Base-by-base conservation (phyloP, 2,329 filamentous ascomycete genomes). In the Phyllosticta capitalensis region DNA sequence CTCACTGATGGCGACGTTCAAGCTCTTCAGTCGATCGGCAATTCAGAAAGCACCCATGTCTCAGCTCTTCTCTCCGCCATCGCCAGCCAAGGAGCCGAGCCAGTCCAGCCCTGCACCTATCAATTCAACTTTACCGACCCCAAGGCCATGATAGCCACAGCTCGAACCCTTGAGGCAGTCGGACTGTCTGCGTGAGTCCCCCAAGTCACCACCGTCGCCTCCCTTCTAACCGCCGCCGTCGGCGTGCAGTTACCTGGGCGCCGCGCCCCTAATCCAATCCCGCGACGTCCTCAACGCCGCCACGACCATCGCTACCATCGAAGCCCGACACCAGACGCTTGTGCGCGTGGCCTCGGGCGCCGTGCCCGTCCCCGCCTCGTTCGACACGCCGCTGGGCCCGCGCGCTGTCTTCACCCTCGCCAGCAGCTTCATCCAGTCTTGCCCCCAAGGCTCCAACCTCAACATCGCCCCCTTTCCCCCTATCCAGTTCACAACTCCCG, bases 321-420 rank as follows among this genome's bases (percentile, higher is more conserved):
- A 91, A 75, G 80, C 86, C 26, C 81, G 88, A 61, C 88, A 91
- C 74, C 85, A 89, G 74, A 85, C 85, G 62, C 85, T 88, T 72
- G 83, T 90, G 72, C 84, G 87, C 64, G 75, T 79, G 61, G 83
- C 82, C 48, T 76, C 79, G 20, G 78, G 80, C 61, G 75, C 78
- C 58, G 75, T 81, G 60, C 82, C 86, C 57, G 81, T 88, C 3
- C 84, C 88, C 3, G 82, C 83, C 68, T 80, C 86, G 24, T 88
- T 90, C 67, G 87, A 90, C 70, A 85, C 84, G 0, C 79, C 87
- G 1, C 83, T 91, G 12, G 81, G 82, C 28, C 83, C 86, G 64
- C 80, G 82, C 64, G 82, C 84, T 63, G 83, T 90, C 71, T 90
- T 89, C 78, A 86, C 86, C 45, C 81, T 91, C 58, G 87, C 87